A percentile compares a stretch with the other conserved stretches of the same genome.
Evolutionary conservation across 140 eudicot species (phyloP).

Genomic region (Cichorium intybus): DNA sequence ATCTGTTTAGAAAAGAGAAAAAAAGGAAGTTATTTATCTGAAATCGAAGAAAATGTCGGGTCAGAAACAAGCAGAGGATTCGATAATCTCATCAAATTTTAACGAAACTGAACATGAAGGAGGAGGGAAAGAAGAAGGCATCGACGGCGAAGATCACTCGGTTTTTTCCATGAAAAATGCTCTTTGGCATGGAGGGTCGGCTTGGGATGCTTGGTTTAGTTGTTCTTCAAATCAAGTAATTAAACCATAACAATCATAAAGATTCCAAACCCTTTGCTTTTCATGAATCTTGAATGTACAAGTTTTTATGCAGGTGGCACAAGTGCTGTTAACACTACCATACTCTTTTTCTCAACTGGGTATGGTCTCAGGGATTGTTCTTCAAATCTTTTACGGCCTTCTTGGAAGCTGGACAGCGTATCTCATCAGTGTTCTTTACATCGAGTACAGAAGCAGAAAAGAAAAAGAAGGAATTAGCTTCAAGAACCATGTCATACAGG

Average conservation of each 20-base stretch:
- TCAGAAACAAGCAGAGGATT: constrained; percentile 87
- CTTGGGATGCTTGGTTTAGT: constrained; percentile 99
- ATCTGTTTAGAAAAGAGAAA: constrained; percentile 36
- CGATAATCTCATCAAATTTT: constrained; percentile 65
- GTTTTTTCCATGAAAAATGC: constrained; percentile 50
- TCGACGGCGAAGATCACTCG: constrained; percentile 47
- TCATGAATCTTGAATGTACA: constrained; percentile 16
- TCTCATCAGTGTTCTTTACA: constrained; percentile 86
- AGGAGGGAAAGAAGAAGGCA: constrained; percentile 34
- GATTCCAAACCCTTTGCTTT: too few species aligned
- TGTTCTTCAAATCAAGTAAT: constrained; percentile 94
- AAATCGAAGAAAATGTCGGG: constrained; percentile 61
- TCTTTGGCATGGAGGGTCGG: constrained; percentile 97
- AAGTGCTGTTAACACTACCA: constrained; percentile 86
- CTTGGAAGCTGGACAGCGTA: constrained; percentile 97
- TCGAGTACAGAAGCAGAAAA: constrained; percentile 71
- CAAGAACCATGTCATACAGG: constrained; percentile 99
- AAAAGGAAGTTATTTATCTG: not conserved
- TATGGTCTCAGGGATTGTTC: constrained; percentile 73
- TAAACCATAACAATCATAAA: not conserved
- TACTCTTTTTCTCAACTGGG: constrained; percentile 94
- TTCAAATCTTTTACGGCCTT: constrained; percentile 78
- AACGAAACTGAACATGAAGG: constrained; percentile 42
- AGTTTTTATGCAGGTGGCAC: constrained; percentile 72
- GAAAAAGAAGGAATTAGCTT: constrained; percentile 88